phyloP scores from a whole-genome alignment of 129 eudicot genomes.

The Kitagawia praeruptora region DNA sequence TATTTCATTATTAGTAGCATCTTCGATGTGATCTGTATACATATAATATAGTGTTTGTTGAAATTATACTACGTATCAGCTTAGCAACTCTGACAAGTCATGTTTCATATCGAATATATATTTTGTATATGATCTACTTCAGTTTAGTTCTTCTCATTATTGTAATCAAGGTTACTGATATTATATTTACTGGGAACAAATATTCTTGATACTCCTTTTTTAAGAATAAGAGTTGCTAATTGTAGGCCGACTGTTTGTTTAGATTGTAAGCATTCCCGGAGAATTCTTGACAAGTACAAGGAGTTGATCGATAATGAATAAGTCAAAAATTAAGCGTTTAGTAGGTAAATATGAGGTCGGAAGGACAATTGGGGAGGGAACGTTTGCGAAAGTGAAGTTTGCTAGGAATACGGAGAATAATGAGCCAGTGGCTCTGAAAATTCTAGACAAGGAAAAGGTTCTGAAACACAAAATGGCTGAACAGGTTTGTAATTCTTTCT shows the following conservation, averaged over 20 bases:
- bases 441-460: conserved; percentile 91
- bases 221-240: not conserved
- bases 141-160: not conserved
- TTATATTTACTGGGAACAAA: not conserved
- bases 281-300: not conserved
- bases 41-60: not conserved
- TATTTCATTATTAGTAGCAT: not conserved
- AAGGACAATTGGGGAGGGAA: conserved; percentile 94
- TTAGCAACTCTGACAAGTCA: not conserved
- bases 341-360: conserved; percentile 96
- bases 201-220: not conserved
- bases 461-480: conserved; percentile 96
- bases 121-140: not conserved
- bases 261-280: conserved; percentile 1
- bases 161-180: not conserved
- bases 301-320: conserved; percentile 41
- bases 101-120: not conserved
- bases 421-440: conserved; percentile 82
- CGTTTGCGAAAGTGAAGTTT: conserved; percentile 94
- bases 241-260: not conserved
- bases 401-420: conserved; percentile 83
- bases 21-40: not conserved
- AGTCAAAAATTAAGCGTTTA: conserved; percentile 65
- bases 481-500: conserved; percentile 42
- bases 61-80: not conserved